Percentiles rank a stretch among this genome's conserved stretches.
Evolutionary conservation across 768 basidiomycete species (phyloP).

Genomic region (Lactarius hengduanensis): DNA sequence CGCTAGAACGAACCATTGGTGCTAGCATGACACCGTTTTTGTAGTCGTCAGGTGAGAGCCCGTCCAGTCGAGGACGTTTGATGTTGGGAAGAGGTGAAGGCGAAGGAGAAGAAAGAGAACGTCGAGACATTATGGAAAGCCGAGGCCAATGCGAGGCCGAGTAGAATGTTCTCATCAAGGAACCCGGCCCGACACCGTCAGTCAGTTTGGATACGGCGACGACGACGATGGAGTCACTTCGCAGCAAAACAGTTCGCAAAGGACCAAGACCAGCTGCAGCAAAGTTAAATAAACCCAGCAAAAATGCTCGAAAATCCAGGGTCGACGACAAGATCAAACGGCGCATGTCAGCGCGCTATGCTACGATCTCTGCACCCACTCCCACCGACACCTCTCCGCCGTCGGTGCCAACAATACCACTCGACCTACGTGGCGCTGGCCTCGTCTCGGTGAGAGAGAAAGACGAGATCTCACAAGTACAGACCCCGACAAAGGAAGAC

Average conservation of each 20-base stretch:
- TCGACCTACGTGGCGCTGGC: conserved; percentile 39
- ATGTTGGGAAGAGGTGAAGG: conserved; percentile 20
- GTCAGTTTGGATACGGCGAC: neutral
- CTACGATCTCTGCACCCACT: conserved; percentile 78
- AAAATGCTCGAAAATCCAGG: conserved; percentile 43
- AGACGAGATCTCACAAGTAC: conserved; percentile 44
- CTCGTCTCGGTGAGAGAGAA: conserved; percentile 45
- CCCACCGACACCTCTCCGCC: conserved; percentile 60
- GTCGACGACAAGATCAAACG: conserved; percentile 93
- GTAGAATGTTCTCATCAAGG: conserved; percentile 4
- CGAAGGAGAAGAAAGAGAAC: conserved; percentile 25
- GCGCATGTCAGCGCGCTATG: conserved; percentile 94
- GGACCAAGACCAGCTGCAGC: conserved; percentile 18
- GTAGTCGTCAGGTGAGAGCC: conserved; percentile 72
- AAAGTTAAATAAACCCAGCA: conserved; percentile 24
- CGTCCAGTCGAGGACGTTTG: conserved; percentile 23
- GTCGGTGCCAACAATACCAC: conserved; percentile 56
- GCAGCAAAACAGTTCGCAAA: conserved; percentile 30
- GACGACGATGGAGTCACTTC: conserved; percentile 37
- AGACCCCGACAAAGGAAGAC: conserved; percentile 52
- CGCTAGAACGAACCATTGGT: conserved; percentile 96
- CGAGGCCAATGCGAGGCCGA: neutral
- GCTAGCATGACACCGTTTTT: conserved; percentile 91
- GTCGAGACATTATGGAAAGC: conserved; percentile 23
- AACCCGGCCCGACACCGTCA: neutral